A percentile compares a stretch with the other conserved stretches of the same genome.
These are phyloP conservation scores for Metschnikowia henanensis DNA, from an alignment of 805 yeast species.

Conservation along the genomic window DNA sequence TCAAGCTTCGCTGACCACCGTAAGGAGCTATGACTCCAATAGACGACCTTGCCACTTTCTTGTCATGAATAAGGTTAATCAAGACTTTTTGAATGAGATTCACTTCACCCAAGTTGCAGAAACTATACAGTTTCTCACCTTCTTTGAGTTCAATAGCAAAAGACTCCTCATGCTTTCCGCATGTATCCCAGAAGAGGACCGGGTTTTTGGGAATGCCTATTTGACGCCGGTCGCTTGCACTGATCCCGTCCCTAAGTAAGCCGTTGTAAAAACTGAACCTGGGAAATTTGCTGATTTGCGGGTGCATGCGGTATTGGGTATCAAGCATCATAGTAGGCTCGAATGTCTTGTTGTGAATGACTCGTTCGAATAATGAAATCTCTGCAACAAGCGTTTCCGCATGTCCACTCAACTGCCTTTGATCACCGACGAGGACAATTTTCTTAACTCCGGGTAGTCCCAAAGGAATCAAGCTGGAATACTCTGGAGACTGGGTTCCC, in stretches of 20 bases:
- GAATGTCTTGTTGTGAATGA: constrained; percentile 43
- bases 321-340: constrained; percentile 50
- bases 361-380: constrained; percentile 85
- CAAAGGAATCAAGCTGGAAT: constrained; percentile 84
- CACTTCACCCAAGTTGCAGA: constrained; percentile 86
- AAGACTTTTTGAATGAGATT: constrained; percentile 80
- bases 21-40: constrained; percentile 95
- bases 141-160: constrained; percentile 58
- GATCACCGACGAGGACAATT: constrained; percentile 90
- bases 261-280: constrained; percentile 93
- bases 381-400: constrained; percentile 85
- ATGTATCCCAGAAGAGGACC: constrained; percentile 92
- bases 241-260: constrained; percentile 85
- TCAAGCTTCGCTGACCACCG: constrained; percentile 86
- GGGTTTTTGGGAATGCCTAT: constrained; percentile 82
- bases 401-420: constrained; percentile 83
- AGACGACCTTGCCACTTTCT: constrained; percentile 48
- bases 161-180: constrained; percentile 49
- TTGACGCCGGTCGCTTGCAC: constrained; percentile 63
- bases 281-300: constrained; percentile 81
- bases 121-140: constrained; percentile 75
- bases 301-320: constrained; percentile 96
- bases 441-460: constrained; percentile 86
- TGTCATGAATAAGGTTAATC: constrained; percentile 62
- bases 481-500: constrained; percentile 87